phyloP scores from a whole-genome alignment of 345 rosid species.

The Murraya koenigii region DNA sequence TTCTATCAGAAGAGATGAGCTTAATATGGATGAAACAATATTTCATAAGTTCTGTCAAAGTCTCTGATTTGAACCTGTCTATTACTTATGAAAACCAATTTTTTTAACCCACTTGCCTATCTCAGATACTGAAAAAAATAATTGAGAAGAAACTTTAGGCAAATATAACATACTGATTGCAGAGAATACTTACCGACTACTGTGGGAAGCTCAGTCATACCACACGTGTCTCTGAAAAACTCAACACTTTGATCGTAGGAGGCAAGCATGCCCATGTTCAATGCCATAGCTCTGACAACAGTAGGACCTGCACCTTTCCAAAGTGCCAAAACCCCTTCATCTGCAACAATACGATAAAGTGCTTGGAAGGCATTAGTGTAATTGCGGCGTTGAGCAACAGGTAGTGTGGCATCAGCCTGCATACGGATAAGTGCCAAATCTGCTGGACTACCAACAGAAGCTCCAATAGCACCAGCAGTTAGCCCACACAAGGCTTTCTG shows the following conservation, averaged over 20 bases:
- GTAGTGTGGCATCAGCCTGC: constrained; percentile 98
- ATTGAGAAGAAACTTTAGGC: neutral
- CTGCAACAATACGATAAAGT: constrained; percentile 70
- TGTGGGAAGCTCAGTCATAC: constrained; percentile 70
- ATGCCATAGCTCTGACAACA: constrained; percentile 98
- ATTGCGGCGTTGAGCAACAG: constrained; percentile 85
- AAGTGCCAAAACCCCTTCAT: constrained; percentile 93
- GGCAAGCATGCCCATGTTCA: constrained; percentile 99
- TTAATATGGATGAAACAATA: neutral
- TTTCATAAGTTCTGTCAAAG: neutral
- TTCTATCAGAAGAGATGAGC: too few relatives aligned
- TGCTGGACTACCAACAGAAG: constrained; percentile 85
- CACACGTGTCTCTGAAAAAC: constrained; percentile 73
- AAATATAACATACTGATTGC: neutral
- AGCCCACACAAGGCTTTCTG: constrained; percentile 97
- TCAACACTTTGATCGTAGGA: constrained; percentile 97
- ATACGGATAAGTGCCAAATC: constrained; percentile 97
- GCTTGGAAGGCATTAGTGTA: constrained; percentile 97
- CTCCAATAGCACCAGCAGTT: constrained; percentile 99
- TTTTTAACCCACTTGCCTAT: neutral
- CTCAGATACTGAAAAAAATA: neutral
- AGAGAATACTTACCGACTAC: constrained; percentile 43
- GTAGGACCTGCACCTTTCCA: constrained; percentile 99
- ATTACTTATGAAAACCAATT: neutral
- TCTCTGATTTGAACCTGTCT: neutral